Base-by-base conservation (phyloP, 2,329 filamentous ascomycete genomes). In the Ophiostoma novo-ulmi region DNA sequence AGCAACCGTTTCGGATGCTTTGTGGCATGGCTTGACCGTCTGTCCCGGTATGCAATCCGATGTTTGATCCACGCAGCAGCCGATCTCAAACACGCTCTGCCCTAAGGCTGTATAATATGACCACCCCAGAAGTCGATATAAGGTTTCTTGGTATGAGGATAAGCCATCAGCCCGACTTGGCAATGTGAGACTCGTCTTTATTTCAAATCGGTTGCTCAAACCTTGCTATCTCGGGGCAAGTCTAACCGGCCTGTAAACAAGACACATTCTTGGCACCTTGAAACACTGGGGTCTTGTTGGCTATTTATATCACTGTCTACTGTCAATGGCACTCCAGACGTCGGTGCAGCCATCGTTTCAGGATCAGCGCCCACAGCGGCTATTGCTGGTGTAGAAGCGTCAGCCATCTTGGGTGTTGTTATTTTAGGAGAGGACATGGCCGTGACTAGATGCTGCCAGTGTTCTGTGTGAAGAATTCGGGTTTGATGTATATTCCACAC, bases 101-200 rank as follows among this genome's bases (percentile, higher is more conserved):
- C 10, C 22, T 10, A 22, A 1, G 11, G n/a, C n/a, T 26, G n/a
- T 26, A 58, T 26, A 58, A 58, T 58, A 58, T 8, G 22, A 31
- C 52, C 52, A 13, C n/a, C 48, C 10, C 22, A 22, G 22, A 58
- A 58, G 58, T 20, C 26, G 14, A 35, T 58, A 58, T 58, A 58
- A 58, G 22, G 52, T 63, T 63, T 35, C 58, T 63, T 63, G 58
- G 58, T 26, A 17, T 63, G 58, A 26, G 58, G 11, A 63, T 63
- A 26, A 22, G n/a, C 52, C n/a, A 31, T 10, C n/a, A 26, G 22
- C 52, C 22, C 22, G 52, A 58, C 52, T 58, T 58, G 58, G n/a
- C 58, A 35, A 63, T 63, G 58, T 17, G 58, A 63, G 58, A 35
- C 26, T 35, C 26, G 58, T 26, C 22, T 58, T 26, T 48, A 20